A percentile compares a stretch with the other conserved stretches of the same genome.
Conservation (phyloP, 2,329 filamentous ascomycete species). For the Paraphoma chrysanthemicola region DNA sequence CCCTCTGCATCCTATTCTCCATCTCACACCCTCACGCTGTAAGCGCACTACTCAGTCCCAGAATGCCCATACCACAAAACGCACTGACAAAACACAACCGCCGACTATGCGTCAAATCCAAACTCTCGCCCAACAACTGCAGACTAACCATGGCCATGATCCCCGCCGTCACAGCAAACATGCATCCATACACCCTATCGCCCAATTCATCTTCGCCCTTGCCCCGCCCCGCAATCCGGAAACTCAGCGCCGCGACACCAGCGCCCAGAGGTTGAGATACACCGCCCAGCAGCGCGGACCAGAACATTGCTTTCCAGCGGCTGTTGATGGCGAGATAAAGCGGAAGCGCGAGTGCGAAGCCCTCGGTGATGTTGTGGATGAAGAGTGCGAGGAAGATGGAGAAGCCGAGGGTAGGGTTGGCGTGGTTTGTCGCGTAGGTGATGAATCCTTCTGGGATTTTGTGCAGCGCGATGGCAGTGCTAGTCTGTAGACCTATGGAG, state of each 20-base stretch:
- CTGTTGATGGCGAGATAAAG: constrained; percentile 89
- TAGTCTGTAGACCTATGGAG: constrained; percentile 94
- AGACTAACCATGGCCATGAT: constrained; percentile 96
- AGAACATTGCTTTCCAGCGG: constrained; percentile 80
- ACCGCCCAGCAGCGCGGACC: constrained; percentile 83
- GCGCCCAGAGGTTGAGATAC: constrained; percentile 88
- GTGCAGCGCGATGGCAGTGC: constrained; percentile 92
- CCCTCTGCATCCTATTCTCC: not conserved
- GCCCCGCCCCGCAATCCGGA: constrained; percentile 69
- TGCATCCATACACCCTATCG: constrained; percentile 71
- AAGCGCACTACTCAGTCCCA: constrained; percentile 85
- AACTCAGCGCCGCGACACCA: constrained; percentile 83
- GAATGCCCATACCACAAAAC: constrained; percentile 84
- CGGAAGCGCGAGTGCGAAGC: constrained; percentile 91
- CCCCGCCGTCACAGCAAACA: constrained; percentile 89
- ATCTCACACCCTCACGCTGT: constrained; percentile 59
- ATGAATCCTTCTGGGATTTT: constrained; percentile 90
- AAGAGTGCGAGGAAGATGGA: constrained; percentile 95
- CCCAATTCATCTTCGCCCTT: constrained; percentile 54
- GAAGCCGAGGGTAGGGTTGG: constrained; percentile 85
- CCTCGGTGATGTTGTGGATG: constrained; percentile 98
- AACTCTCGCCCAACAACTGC: constrained; percentile 84
- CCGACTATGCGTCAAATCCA: constrained; percentile 81
- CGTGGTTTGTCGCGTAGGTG: constrained; percentile 97
- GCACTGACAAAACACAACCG: constrained; percentile 80